These are phyloP conservation scores for Marsdenia floribunda DNA, from an alignment of 257 asterid species.

Conservation along the genomic window DNA sequence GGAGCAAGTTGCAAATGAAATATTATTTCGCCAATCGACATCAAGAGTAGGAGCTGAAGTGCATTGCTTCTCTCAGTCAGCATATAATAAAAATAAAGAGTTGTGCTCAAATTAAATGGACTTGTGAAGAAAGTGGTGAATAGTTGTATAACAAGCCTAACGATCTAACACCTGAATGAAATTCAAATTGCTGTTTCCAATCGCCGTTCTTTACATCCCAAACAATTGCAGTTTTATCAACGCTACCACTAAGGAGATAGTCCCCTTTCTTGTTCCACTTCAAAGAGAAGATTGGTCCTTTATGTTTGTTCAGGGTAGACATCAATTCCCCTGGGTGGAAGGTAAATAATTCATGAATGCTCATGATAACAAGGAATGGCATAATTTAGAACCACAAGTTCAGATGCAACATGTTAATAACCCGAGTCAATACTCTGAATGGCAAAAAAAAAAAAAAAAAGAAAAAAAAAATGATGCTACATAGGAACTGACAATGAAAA, in stretches of 20 bases:
- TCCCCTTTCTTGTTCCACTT: slow-evolving; percentile 99
- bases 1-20: slow-evolving; percentile 92
- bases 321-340: slow-evolving; percentile 72
- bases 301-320: slow-evolving; percentile 77
- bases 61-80: not conserved
- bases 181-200: slow-evolving; percentile 92
- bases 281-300: slow-evolving; percentile 93
- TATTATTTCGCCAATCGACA: slow-evolving; percentile 95
- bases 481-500: not conserved
- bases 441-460: not conserved
- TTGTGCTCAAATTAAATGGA: not conserved
- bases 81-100: slow-evolving; percentile 10
- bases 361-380: not conserved
- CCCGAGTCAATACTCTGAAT: not conserved
- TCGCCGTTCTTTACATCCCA: slow-evolving; percentile 97
- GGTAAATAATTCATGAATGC: slow-evolving; percentile 11
- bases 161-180: slow-evolving; percentile 64
- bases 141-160: slow-evolving; percentile 15
- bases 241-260: slow-evolving; percentile 92
- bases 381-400: not conserved
- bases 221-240: slow-evolving; percentile 93
- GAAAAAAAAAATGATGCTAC: not conserved
- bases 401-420: not conserved
- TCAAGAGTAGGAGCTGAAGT: slow-evolving; percentile 85
- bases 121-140: slow-evolving; percentile 6